Evolutionary conservation across 2,329 filamentous ascomycete species (phyloP).

Genomic region (Endothia cerciana): DNA sequence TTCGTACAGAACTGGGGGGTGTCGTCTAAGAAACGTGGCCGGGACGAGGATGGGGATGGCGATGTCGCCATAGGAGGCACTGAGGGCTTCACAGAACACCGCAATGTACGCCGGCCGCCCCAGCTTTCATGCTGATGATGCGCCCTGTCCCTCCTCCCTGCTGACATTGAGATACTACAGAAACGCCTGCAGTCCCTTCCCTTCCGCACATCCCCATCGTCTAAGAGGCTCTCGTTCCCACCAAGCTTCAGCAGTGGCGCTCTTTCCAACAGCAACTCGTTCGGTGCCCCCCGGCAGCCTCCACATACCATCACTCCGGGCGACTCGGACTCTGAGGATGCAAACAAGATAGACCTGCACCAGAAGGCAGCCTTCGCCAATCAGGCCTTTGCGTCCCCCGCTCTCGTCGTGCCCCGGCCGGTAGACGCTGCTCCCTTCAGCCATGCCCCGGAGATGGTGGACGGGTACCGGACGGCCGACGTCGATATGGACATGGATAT

Average conservation of each 20-base stretch:
- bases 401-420: slow-evolving; percentile 30
- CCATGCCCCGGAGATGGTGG: slow-evolving; percentile 33
- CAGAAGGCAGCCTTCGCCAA: slow-evolving; percentile 39
- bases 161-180: slow-evolving; percentile 38
- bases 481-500: slow-evolving; percentile 57
- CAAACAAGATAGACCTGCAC: slow-evolving; percentile 27
- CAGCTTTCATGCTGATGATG: background rate
- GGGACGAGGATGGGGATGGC: slow-evolving; percentile 49
- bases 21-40: slow-evolving; percentile 47
- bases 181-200: slow-evolving; percentile 60
- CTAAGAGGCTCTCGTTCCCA: slow-evolving; percentile 41
- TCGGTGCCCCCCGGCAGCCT: slow-evolving; percentile 33
- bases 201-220: slow-evolving; percentile 49
- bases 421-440: slow-evolving; percentile 21
- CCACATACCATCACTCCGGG: slow-evolving; percentile 43
- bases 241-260: slow-evolving; percentile 34
- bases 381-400: slow-evolving; percentile 36
- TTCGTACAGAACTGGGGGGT: slow-evolving; percentile 44
- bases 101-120: slow-evolving; percentile 45
- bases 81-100: slow-evolving; percentile 54
- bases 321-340: slow-evolving; percentile 39
- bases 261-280: slow-evolving; percentile 31
- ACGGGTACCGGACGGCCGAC: slow-evolving; percentile 35
- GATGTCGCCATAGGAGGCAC: slow-evolving; percentile 41
- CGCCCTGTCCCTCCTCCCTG: background rate